Evolutionary conservation across 805 yeast genomes (phyloP), one percentile per base, ranked within the genome.

Genomic region (Cyberlindnera mycetangii): DNA sequence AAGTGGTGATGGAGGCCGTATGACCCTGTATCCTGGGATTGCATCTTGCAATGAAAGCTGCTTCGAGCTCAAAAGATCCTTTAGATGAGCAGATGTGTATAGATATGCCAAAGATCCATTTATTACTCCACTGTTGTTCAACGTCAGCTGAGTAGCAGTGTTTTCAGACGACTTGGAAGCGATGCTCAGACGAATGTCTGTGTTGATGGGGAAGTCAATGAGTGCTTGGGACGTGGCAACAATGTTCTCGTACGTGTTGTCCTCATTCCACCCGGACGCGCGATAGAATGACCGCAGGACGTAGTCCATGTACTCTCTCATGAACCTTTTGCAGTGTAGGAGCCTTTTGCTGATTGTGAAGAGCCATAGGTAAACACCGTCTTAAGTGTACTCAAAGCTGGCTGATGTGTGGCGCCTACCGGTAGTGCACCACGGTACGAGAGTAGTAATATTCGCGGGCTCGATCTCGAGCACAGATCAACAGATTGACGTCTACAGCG

Each of bases 51-150:
- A 68, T 3, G 79, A 72, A 1, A 85, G 65, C 10, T 70, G 66
- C 11, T 64, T 67, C 0, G 90, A 70, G 2, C 78, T 75, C 25
- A 70, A 60, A 7, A 84, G 76, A 38, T 71, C 67, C 7, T 63
- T 64, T 36, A 88, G 64, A 1, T 82, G 78, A 0, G 71, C 64
- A 0, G 92, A 79, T 14, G 89, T 75, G 65, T 85, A 89, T 10
- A 89, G 60, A 60, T 92, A 92, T 0, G 96, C 81, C 22, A 92
- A 58, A 0, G 96, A 84, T 1, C 98, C 97, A 53, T 83, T 81
- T 32, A 93, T 75, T 2, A 75, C 64, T 28, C 78, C 81, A 28
- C 74, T 61, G 53, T 82, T 85, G 30, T 86, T 75, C 12, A 92
- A 68, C 8, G 85, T 77, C 53, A 88, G 75, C 14, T 89, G 80